Evolutionary conservation across 2,329 filamentous ascomycete species (phyloP), one percentile per base, ranked within the genome.

Genomic region (Calonectria crousiana): DNA sequence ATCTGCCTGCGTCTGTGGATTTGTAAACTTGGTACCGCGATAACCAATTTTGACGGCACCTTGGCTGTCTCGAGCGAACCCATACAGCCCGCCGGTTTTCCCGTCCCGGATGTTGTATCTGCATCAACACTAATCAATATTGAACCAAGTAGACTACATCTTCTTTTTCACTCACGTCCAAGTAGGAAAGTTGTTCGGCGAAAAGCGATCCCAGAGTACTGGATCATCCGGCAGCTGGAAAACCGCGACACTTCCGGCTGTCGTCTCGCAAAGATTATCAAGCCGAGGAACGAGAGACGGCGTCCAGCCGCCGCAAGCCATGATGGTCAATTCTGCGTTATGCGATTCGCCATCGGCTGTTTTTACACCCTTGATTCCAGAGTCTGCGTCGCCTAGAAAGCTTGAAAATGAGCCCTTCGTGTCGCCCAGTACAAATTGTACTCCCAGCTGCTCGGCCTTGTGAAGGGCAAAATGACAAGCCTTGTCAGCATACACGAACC

Each of bases 401-500:
- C 71, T 72, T n/a, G 81, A 79, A 36, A 87, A 81, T 6, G 69
- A 60, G 1, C 86, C 86, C 11, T 75, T 75, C 3, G 69, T 28
- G 0, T 75, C 52, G 6, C 82, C 84, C 0, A 90, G 81, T 2
- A 89, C 74, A 47, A 87, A 84, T 36, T 82, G 81, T 0, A 87
- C 87, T 0, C 88, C 88, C 0, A 84, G 79, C 6, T 67, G 73
- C n/a, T 78, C 77, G 0, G 86, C 86, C 34, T 87, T 85, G 78
- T 88, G 82, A 1, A 88, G 81, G 0, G 86, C 87, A 69, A 85
- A 87, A 0, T 81, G 81, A 67, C 88, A 89, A 0, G 87, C 86
- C 64, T 86, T 88, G 73, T 88, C 86, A 0, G 88, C 88, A 13
- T 84, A 76, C 0, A 84, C 84, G 34, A 87, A 84, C 2, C 89